phyloP scores from a whole-genome alignment of 768 basidiomycete species.

The Tulasnella sp. region DNA sequence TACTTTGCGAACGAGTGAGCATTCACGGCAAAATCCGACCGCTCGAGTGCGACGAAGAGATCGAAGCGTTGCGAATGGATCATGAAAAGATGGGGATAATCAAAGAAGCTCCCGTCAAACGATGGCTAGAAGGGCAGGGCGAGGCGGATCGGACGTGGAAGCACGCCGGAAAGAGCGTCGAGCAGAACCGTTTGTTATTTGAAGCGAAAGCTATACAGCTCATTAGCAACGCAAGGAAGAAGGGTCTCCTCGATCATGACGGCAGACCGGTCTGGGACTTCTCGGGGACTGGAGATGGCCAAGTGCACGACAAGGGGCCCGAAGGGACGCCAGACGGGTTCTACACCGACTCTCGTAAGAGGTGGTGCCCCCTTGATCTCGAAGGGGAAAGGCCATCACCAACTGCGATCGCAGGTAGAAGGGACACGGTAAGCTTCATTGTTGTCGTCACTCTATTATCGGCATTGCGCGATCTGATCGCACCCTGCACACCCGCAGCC shows the following conservation, averaged over 20 bases:
- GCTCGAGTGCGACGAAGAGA: slow-evolving; percentile 2
- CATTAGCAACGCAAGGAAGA: not conserved
- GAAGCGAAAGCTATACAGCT: not conserved
- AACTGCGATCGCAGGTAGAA: slow-evolving; percentile 1
- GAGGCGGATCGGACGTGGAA: not conserved
- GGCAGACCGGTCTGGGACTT: not conserved
- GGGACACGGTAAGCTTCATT: slow-evolving; percentile 13
- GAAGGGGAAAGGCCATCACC: not conserved
- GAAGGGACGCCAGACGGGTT: not conserved
- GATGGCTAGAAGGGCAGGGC: slow-evolving; percentile 5
- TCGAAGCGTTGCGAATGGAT: not conserved
- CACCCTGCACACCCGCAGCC: not conserved
- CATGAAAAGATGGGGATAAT: slow-evolving; percentile 2
- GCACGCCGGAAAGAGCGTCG: not conserved
- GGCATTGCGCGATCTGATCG: no score
- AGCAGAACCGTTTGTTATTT: not conserved
- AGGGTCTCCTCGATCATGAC: not conserved
- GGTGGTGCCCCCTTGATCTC: slow-evolving; percentile 3
- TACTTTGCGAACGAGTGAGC: slow-evolving; percentile 9
- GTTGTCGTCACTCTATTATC: no score
- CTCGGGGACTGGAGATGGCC: not conserved
- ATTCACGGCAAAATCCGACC: slow-evolving; percentile 7
- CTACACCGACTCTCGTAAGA: not conserved
- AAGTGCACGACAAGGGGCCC: not conserved
- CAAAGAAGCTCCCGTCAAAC: slow-evolving; percentile 6